Conservation (phyloP, 1,139 yeast genomes). For the Candida labiduridarum region DNA sequence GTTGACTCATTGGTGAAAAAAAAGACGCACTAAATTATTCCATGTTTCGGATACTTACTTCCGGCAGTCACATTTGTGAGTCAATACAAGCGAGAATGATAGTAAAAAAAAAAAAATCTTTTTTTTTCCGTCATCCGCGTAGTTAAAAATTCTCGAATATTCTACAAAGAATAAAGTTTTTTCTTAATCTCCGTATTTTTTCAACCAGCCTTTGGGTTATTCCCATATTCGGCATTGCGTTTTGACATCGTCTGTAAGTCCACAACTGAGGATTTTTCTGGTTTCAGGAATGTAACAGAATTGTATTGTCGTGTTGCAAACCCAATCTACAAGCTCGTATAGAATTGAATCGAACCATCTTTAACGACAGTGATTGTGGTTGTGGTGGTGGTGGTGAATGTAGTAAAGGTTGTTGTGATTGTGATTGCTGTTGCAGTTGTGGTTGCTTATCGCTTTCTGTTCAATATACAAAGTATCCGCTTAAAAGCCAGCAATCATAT, state of each 20-base stretch:
- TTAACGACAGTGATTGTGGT: too few species aligned
- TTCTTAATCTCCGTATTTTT: neutral
- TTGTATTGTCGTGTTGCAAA: neutral
- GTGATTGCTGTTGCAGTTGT: too few species aligned
- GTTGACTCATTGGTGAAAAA: too few species aligned
- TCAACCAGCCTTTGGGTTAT: neutral
- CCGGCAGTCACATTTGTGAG: conserved; percentile 1
- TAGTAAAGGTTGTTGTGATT: too few species aligned
- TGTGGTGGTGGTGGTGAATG: too few species aligned
- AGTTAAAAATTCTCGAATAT: neutral
- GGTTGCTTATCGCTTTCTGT: too few species aligned
- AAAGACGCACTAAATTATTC: too few species aligned
- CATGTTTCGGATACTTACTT: neutral
- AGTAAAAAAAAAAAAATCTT: neutral
- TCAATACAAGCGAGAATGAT: neutral
- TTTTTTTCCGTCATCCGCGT: neutral
- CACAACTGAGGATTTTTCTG: neutral
- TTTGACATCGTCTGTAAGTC: neutral
- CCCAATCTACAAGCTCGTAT: too few species aligned
- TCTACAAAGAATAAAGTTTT: neutral
- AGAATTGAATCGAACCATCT: too few species aligned
- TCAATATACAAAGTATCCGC: too few species aligned
- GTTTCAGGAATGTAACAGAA: neutral
- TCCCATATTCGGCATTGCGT: neutral
- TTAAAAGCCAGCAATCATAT: too few species aligned